Percentiles rank a stretch among this genome's conserved stretches.
Conservation (phyloP, 2,329 filamentous ascomycete genomes). For the Orbilia oligospora region DNA sequence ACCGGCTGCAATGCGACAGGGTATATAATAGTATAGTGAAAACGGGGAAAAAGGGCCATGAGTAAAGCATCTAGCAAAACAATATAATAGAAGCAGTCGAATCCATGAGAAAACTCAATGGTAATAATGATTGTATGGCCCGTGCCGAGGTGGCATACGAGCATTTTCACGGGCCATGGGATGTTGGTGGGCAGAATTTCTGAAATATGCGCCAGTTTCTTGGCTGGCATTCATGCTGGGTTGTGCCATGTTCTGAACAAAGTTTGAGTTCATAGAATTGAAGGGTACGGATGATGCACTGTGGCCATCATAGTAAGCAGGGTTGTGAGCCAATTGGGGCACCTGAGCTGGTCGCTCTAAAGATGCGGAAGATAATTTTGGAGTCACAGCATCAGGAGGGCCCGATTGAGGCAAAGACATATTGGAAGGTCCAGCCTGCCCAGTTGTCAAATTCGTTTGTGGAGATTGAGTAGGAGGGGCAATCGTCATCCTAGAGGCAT, state of each 20-base stretch:
- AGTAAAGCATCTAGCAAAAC: constrained; percentile 1
- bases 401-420: constrained; percentile 34
- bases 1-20: constrained; percentile 42
- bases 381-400: constrained; percentile 39
- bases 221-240: not conserved
- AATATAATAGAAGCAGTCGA: not conserved
- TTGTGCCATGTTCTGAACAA: not conserved
- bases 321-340: not conserved
- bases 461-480: constrained; percentile 11
- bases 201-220: constrained; percentile 1
- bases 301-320: not conserved
- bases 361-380: constrained; percentile 51
- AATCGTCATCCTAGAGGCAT: constrained; percentile 42
- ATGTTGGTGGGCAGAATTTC: constrained; percentile 10
- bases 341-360: constrained; percentile 32
- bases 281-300: not conserved
- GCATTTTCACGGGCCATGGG: constrained; percentile 16
- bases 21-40: constrained; percentile 5
- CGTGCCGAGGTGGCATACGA: not conserved
- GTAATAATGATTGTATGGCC: constrained; percentile 31
- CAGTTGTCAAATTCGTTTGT: not conserved
- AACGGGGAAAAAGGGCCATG: not conserved
- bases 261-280: not conserved
- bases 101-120: not conserved
- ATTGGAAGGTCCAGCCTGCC: constrained; percentile 10